Evolutionary conservation across 2,329 filamentous ascomycete species (phyloP), one percentile per base, ranked within the genome.

Genomic region (Fusarium chuoi): DNA sequence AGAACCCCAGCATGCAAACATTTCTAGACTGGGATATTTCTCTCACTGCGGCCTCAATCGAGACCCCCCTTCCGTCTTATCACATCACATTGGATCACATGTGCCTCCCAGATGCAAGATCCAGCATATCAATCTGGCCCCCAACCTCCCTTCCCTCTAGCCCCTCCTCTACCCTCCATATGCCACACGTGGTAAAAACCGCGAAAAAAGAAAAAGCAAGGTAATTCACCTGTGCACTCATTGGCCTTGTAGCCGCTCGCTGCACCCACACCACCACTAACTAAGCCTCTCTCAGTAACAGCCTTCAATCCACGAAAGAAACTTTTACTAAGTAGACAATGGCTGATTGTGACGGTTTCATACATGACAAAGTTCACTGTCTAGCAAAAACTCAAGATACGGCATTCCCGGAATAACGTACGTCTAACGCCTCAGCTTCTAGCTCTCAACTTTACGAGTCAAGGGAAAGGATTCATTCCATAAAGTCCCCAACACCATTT

Each of bases 231-330:
- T 52, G 26, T 26, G 44, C 49, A 57, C 20, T 58, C 62, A 77
- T 77, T 77, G 75, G 73, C 55, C 61, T 76, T 57, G 49, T 75
- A 77, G 75, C 66, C 75, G 75, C 75, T 76, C 54, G 57, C 59
- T 70, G 71, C 67, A 69, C 60, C 60, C 63, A 73, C 75, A 73
- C 75, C 75, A 64, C 56, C 61, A 52, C 59, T 39, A 64, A 42
- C 55, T 61, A 64, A 46, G 36, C 56, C 45, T n/a, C 26, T 55
- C 60, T 54, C 12, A 36, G 44, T 28, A 64, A 56, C 48, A 51
- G 15, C 48, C 48, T 24, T 24, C 22, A 49, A 49, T 8, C 11
- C 2, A 9, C 22, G 22, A 35, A 55, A 28, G 24, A 55, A 41
- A 28, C 24, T 55, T 41, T 39, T 41, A 18, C 51, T 55, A 41